Conservation (phyloP, 2,329 filamentous ascomycete genomes). For the Tolypocladium paradoxum region DNA sequence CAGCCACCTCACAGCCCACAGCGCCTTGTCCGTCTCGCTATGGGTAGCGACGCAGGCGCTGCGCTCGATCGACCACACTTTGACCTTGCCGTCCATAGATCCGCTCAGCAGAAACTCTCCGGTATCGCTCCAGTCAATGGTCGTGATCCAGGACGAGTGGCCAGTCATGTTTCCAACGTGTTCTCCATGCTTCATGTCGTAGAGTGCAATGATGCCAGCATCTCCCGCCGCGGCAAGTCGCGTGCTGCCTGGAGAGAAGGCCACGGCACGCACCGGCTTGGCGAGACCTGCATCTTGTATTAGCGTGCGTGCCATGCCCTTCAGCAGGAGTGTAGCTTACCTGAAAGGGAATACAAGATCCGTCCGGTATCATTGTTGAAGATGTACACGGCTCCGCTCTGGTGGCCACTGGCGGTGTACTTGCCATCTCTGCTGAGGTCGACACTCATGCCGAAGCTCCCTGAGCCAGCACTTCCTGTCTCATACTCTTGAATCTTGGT, state of each 20-base stretch:
- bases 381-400: conserved; percentile 84
- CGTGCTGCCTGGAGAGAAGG: conserved; percentile 78
- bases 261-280: conserved; percentile 73
- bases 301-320: not conserved
- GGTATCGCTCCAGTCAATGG: conserved; percentile 84
- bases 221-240: conserved; percentile 86
- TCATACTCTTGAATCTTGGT: conserved; percentile 73
- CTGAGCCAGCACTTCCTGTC: conserved; percentile 58
- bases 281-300: conserved; percentile 51
- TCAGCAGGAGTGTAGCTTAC: conserved; percentile 31
- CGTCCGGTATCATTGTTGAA: conserved; percentile 88
- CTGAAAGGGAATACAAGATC: conserved; percentile 74
- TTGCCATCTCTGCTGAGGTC: conserved; percentile 71
- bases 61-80: conserved; percentile 87
- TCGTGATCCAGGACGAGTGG: conserved; percentile 79
- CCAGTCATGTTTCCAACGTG: conserved; percentile 77
- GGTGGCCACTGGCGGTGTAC: conserved; percentile 84
- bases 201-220: conserved; percentile 77
- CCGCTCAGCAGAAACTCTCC: conserved; percentile 86
- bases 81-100: conserved; percentile 85
- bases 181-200: conserved; percentile 86
- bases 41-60: conserved; percentile 84
- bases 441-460: conserved; percentile 82
- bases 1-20: conserved; percentile 81
- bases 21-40: conserved; percentile 72